Conservation (phyloP, 2,329 filamentous ascomycete genomes). For the Madurella mycetomatis region DNA sequence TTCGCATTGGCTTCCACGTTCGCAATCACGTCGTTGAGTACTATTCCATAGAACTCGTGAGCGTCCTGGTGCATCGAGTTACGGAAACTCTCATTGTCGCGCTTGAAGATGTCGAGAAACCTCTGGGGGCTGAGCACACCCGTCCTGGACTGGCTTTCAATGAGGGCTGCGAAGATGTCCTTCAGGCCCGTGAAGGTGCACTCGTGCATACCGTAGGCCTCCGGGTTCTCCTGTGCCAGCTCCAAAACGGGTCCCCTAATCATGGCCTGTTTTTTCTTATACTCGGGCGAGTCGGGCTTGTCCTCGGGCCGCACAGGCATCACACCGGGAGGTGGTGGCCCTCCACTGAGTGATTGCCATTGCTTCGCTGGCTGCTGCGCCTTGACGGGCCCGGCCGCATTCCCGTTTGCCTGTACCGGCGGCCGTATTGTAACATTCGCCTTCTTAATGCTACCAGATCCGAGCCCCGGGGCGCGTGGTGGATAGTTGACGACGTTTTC, state of each 20-base stretch:
- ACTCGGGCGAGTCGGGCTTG: conserved; percentile 90
- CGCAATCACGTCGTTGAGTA: conserved; percentile 93
- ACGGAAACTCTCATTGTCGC: conserved; percentile 95
- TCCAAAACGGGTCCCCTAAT: conserved; percentile 82
- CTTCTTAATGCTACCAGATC: conserved; percentile 50
- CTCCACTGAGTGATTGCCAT: conserved; percentile 50
- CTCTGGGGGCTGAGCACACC: conserved; percentile 89
- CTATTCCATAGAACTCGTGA: conserved; percentile 90
- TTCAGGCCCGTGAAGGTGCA: conserved; percentile 92
- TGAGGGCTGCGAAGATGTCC: conserved; percentile 90
- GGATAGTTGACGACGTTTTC: conserved; percentile 93
- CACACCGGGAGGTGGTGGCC: conserved; percentile 51
- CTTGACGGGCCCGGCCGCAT: conserved; percentile 36
- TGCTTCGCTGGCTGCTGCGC: conserved; percentile 52
- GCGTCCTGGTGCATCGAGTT: conserved; percentile 98
- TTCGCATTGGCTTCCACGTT: conserved; percentile 87
- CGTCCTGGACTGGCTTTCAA: conserved; percentile 73
- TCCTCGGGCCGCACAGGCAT: conserved; percentile 71
- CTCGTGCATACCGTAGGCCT: conserved; percentile 86
- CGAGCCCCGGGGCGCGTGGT: conserved; percentile 62
- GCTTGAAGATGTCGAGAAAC: conserved; percentile 88
- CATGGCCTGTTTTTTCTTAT: conserved; percentile 95
- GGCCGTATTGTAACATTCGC: conserved; percentile 60
- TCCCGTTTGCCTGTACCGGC: conserved; percentile 47
- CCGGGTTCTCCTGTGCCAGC: conserved; percentile 73